Base-by-base conservation (phyloP, 225 moss, liverwort and hornwort species). In the Marchantia paleacea region DNA sequence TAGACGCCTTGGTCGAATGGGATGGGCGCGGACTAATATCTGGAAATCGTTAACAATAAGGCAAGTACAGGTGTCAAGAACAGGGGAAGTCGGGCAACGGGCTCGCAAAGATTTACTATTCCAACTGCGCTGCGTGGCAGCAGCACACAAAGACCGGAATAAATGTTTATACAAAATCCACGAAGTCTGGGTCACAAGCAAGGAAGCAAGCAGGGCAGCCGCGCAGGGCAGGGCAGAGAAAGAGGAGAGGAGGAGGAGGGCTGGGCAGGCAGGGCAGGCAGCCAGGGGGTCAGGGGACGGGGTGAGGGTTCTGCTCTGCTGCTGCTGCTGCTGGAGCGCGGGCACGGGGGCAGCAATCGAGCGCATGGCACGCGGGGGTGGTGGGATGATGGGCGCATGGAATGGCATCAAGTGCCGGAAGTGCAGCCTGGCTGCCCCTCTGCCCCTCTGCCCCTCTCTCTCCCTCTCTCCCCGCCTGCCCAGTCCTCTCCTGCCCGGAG, bases 41-140 rank as follows among this genome's bases (percentile, higher is more conserved):
- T 16, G 62, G 24, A 7, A 6, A 20, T 70, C 5, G 19, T 15
- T 47, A 47, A 31, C 48, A 47, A 19, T 70, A 20, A 19, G 19
- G 70, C 70, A 19, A 20, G 8, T 49, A 70, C 70, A 70, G 47
- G 70, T 70, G 70, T 70, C 70, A 67, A 67, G 7, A 70, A 48
- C 39, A 49, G 12, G 18, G 48, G 16, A 19, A 49, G 31, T 19
- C 47, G 31, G 7, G 31, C 12, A 7, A 19, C 14, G 70, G 19
- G 14, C 70, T 18, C 18, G 19, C 9, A 3, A 19, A 31, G 49
- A 70, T 19, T 70, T 49, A 48, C 48, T 70, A 30, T 49, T 70
- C 19, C 47, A 70, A 19, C 48, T 2, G 14, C 39, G 39, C 8
- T 70, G 70, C 70, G 70, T 70, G 70, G 70, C 70, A 70, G 20